Evolutionary conservation across 805 yeast species (phyloP).

Genomic region (Yarrowia osloensis): DNA sequence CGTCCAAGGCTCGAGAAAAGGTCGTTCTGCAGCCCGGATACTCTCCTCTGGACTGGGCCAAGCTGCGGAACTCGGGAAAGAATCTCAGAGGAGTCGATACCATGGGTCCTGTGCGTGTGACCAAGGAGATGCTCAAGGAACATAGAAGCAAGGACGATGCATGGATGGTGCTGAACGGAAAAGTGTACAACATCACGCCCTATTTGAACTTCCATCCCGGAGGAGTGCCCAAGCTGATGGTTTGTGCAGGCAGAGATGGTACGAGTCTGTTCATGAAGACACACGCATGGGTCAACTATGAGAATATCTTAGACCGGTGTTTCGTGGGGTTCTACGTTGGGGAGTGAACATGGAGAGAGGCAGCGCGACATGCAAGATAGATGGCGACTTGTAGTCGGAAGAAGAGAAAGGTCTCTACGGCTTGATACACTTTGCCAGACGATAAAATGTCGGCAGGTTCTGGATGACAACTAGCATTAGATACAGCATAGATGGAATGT

Average conservation of each 20-base stretch:
- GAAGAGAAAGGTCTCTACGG: too few relatives aligned
- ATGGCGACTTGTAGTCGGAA: too few relatives aligned
- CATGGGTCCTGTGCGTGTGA: slow-evolving; percentile 40
- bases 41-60: slow-evolving; percentile 88
- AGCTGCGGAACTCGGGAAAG: slow-evolving; percentile 50
- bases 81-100: slow-evolving; percentile 49
- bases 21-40: slow-evolving; percentile 74
- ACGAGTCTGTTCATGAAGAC: slow-evolving; percentile 67
- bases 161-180: slow-evolving; percentile 81
- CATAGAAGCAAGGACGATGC: slow-evolving; percentile 69
- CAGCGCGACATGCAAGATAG: too few relatives aligned
- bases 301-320: slow-evolving; percentile 76
- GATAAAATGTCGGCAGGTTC: too few relatives aligned
- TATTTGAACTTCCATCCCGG: slow-evolving; percentile 92
- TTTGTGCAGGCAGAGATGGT: slow-evolving; percentile 82
- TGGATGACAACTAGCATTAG: too few relatives aligned
- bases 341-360: too few relatives aligned
- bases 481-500: too few relatives aligned
- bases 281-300: slow-evolving; percentile 81
- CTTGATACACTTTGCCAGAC: too few relatives aligned
- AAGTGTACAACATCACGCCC: slow-evolving; percentile 83
- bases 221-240: slow-evolving; percentile 74
- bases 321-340: slow-evolving; percentile 58
- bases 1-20: slow-evolving; percentile 47
- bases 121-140: slow-evolving; percentile 56